Evolutionary conservation across 495 filamentous ascomycete species (phyloP), one percentile per base, ranked within the genome.

Genomic region (Xylaria acuta): DNA sequence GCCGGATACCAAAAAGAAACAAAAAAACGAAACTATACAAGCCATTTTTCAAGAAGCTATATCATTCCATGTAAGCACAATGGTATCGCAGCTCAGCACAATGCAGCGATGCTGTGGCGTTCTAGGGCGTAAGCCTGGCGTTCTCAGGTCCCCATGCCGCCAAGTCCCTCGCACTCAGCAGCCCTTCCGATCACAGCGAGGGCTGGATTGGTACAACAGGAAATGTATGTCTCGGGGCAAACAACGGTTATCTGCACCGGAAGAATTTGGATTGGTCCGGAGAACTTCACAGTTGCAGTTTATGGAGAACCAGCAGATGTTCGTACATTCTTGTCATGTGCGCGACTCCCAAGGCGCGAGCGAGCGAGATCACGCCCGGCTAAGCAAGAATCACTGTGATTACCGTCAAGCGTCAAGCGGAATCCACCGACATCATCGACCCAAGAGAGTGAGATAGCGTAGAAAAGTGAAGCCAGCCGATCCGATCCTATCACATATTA

Each of bases 161-260:
- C 4, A 16, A 51, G 14, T 30, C 3, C 51, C 18, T 11, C n/a
- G 47, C 9, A 3, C 16, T 47, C 49, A 41, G 36, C n/a, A 34
- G 30, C 1, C 14, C 38, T 54, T 18, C 32, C 27, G 34, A 64
- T 45, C 40, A 36, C 14, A 32, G 32, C n/a, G 40, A 40, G 30
- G 49, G 34, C 16, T 36, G 20, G 20, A 36, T 58, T 22, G 36
- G 47, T 71, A 62, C 14, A 49, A 47, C 69, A 64, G 69, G 59
- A 71, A 47, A 43, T 65, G 63, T 51, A 51, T 67, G 40, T 67
- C 41, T 72, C 62, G 41, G 51, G 62, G 4, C 18, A 25, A 40
- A 5, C 12, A 64, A 41, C 43, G n/a, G 58, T 64, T 70, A 51
- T 41, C 65, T 56, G n/a, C 30, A 25, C 20, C 47, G 51, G 49